phyloP scores from a whole-genome alignment of 1,284 basidiomycete species.

The Grifola frondosa region DNA sequence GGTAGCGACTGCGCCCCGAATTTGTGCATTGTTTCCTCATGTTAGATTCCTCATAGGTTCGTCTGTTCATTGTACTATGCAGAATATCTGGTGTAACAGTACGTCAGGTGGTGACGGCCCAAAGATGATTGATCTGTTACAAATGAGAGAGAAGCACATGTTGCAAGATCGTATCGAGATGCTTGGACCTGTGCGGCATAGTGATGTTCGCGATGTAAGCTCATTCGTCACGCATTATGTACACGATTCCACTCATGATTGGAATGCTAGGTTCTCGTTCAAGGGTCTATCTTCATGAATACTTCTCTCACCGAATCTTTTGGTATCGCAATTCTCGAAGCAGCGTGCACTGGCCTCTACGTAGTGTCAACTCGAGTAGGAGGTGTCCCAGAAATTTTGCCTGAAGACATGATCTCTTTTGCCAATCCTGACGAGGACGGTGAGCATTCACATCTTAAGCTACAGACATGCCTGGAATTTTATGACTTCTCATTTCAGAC shows the following conservation, averaged over 20 bases:
- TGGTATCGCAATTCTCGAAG: slow-evolving; percentile 95
- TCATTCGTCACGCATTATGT: neutral
- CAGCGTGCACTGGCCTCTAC: slow-evolving; percentile 91
- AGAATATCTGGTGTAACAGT: too few species aligned
- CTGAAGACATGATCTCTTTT: slow-evolving; percentile 92
- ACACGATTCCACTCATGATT: neutral
- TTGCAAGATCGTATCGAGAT: slow-evolving; percentile 91
- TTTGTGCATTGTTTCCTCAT: slow-evolving; percentile 83
- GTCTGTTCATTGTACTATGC: slow-evolving; percentile 23
- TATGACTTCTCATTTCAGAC: slow-evolving; percentile 50
- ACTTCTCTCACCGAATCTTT: slow-evolving; percentile 97
- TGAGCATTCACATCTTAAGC: slow-evolving; percentile 24
- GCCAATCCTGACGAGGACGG: slow-evolving; percentile 86
- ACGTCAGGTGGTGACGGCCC: slow-evolving; percentile 86
- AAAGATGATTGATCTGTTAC: slow-evolving; percentile 91
- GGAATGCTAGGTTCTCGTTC: slow-evolving; percentile 64
- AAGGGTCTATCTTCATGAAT: slow-evolving; percentile 92
- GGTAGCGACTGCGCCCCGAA: slow-evolving; percentile 86
- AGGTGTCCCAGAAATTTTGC: slow-evolving; percentile 94
- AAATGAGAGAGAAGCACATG: slow-evolving; percentile 90
- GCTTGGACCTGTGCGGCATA: slow-evolving; percentile 79
- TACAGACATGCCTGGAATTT: neutral
- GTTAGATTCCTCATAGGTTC: slow-evolving; percentile 87
- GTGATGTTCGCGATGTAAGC: slow-evolving; percentile 80
- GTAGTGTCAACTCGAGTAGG: slow-evolving; percentile 95